A percentile compares a stretch with the other conserved stretches of the same genome.
Conservation (phyloP, 2,329 filamentous ascomycete genomes). For the Cladophialophora bantiana region DNA sequence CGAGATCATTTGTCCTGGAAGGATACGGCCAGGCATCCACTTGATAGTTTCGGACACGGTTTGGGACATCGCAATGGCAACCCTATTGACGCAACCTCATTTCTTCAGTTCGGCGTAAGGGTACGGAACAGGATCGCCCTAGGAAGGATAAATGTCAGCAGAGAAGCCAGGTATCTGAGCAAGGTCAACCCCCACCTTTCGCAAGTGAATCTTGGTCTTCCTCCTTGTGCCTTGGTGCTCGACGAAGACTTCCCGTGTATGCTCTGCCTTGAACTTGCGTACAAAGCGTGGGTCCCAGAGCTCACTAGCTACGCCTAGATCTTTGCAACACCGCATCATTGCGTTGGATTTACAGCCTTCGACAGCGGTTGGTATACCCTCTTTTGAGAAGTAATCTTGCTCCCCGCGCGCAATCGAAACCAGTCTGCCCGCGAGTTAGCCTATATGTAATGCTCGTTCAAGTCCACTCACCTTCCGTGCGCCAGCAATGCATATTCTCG, state of each 20-base stretch:
- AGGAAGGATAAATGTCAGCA: conserved; percentile 10
- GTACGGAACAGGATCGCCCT: conserved; percentile 72
- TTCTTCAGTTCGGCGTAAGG: conserved; percentile 63
- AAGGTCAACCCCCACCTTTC: conserved; percentile 61
- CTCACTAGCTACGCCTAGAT: conserved; percentile 91
- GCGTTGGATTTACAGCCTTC: conserved; percentile 98
- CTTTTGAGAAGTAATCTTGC: conserved; percentile 88
- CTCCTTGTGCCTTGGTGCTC: conserved; percentile 88
- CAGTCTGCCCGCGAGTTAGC: conserved; percentile 63
- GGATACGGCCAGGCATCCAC: background rate
- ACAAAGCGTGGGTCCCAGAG: conserved; percentile 96
- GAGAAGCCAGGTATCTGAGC: background rate
- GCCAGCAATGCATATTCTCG: conserved; percentile 92
- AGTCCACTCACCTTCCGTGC: conserved; percentile 74
- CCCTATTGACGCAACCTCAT: conserved; percentile 2
- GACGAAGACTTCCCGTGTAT: conserved; percentile 83
- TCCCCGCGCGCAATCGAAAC: conserved; percentile 93
- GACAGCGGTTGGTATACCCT: conserved; percentile 89
- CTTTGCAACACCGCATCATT: conserved; percentile 97
- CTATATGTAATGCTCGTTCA: background rate
- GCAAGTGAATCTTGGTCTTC: conserved; percentile 83
- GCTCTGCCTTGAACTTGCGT: conserved; percentile 75
- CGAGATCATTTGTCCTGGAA: background rate
- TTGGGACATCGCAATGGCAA: background rate
- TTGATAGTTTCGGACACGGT: background rate